Evolutionary conservation across 179 eudicot genomes (phyloP).

Genomic region (Actinidia arguta): DNA sequence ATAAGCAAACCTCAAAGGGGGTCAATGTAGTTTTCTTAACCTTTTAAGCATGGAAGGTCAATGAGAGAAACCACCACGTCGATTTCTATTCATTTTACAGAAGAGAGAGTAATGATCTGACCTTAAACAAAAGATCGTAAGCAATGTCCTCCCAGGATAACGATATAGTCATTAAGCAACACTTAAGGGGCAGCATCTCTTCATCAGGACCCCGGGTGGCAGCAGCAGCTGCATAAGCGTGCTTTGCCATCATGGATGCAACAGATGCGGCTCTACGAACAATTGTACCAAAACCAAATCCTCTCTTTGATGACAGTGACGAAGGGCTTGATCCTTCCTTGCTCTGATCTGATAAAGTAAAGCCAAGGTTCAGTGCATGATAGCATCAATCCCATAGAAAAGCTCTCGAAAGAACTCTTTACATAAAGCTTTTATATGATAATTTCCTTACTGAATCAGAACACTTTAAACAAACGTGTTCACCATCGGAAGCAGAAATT

Average conservation of each 20-base stretch:
- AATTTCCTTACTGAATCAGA: not conserved
- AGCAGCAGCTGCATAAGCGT: conserved; percentile 78
- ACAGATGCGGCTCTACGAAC: conserved; percentile 80
- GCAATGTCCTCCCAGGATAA: conserved; percentile 98
- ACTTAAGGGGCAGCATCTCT: conserved; percentile 92
- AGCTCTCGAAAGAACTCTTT: not conserved
- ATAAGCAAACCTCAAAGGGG: too few species aligned
- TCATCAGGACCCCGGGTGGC: conserved; percentile 58
- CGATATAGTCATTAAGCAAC: conserved; percentile 93
- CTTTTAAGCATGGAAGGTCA: not conserved
- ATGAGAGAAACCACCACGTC: not conserved
- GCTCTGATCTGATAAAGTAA: conserved; percentile 70
- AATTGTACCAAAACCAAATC: conserved; percentile 63
- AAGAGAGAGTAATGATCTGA: conserved; percentile 17
- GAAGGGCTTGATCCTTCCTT: conserved; percentile 60
- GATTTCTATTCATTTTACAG: not conserved
- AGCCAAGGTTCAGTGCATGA: conserved; percentile 12
- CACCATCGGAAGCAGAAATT: not conserved
- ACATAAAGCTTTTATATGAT: not conserved
- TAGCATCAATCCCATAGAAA: not conserved
- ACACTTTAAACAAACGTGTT: not conserved
- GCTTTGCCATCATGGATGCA: conserved; percentile 90
- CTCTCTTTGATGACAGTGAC: conserved; percentile 58
- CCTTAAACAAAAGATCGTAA: conserved; percentile 94
- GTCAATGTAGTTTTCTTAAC: too few species aligned